Evolutionary conservation across 768 basidiomycete species (phyloP).

Genomic region (Tulasnella sp.): DNA sequence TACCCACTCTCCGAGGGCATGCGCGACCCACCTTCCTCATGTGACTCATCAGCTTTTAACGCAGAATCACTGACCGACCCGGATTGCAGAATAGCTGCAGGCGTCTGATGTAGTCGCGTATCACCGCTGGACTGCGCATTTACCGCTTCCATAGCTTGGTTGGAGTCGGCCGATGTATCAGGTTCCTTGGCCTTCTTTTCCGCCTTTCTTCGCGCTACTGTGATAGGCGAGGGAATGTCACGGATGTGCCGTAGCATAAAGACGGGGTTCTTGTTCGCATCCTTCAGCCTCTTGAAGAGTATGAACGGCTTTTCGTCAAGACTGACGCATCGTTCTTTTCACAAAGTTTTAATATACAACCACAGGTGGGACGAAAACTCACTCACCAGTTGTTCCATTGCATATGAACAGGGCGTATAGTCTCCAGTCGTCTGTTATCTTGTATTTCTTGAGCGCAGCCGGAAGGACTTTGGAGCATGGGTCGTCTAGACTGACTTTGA

Average conservation of each 20-base stretch:
- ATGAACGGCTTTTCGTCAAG: slow-evolving; percentile 97
- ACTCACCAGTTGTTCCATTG: slow-evolving; percentile 79
- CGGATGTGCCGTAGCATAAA: slow-evolving; percentile 98
- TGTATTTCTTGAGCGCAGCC: slow-evolving; percentile 96
- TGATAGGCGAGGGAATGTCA: slow-evolving; percentile 94
- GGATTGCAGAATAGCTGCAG: slow-evolving; percentile 24
- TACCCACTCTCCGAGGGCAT: slow-evolving; percentile 20
- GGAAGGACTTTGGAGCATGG: slow-evolving; percentile 98
- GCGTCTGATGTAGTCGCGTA: slow-evolving; percentile 26
- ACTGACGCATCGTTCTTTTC: slow-evolving; percentile 82
- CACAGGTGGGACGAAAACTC: slow-evolving; percentile 24
- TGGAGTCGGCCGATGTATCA: not conserved
- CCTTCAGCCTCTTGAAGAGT: slow-evolving; percentile 95
- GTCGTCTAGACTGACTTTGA: slow-evolving; percentile 96
- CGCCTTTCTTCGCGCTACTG: slow-evolving; percentile 91
- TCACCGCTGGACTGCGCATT: slow-evolving; percentile 20
- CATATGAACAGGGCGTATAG: slow-evolving; percentile 99
- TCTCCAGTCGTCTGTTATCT: slow-evolving; percentile 98
- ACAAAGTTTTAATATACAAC: slow-evolving; percentile 42
- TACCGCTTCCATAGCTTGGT: slow-evolving; percentile 15
- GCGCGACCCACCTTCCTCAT: no score
- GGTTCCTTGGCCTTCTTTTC: slow-evolving; percentile 34
- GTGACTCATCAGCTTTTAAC: no score
- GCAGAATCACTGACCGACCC: slow-evolving; percentile 10
- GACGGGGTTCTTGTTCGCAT: slow-evolving; percentile 93